A percentile compares a stretch with the other conserved stretches of the same genome.
Conservation (phyloP, 805 yeast genomes). For the Zygosaccharomyces lentus region DNA sequence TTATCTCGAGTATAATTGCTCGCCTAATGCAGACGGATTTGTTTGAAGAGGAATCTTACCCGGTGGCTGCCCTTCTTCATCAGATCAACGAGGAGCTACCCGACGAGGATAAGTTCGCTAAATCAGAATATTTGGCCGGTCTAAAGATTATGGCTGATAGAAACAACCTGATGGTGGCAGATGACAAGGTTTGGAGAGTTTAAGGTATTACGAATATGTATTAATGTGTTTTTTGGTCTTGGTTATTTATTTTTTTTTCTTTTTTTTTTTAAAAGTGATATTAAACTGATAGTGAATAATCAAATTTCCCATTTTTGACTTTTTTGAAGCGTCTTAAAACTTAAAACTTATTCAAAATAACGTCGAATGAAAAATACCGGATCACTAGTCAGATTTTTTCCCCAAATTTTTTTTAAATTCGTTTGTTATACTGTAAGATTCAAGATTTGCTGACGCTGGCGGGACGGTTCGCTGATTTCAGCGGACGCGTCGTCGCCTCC, state of each 20-base stretch:
- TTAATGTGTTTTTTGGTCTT: background rate
- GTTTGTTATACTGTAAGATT: no score
- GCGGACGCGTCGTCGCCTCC: constrained; percentile 6
- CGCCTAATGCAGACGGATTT: constrained; percentile 42
- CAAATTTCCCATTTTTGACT: background rate
- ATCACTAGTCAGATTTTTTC: background rate
- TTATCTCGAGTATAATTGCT: constrained; percentile 46
- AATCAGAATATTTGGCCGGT: constrained; percentile 44
- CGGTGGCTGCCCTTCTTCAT: constrained; percentile 36
- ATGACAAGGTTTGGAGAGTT: constrained; percentile 46
- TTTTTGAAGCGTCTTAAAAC: background rate
- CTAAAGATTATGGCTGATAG: constrained; percentile 40
- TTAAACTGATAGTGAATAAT: background rate
- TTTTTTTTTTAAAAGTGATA: background rate
- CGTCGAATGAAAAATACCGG: no score
- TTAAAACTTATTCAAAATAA: no score
- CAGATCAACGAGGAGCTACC: constrained; percentile 43
- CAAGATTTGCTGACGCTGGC: background rate
- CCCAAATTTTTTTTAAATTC: background rate
- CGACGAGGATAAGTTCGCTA: constrained; percentile 46
- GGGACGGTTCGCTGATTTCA: background rate
- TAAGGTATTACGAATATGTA: constrained; percentile 4
- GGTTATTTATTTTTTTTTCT: no score
- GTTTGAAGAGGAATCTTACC: constrained; percentile 44
- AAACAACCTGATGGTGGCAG: constrained; percentile 47